Evolutionary conservation across 306 rosid species (phyloP).

Genomic region (Mimosa pudica): DNA sequence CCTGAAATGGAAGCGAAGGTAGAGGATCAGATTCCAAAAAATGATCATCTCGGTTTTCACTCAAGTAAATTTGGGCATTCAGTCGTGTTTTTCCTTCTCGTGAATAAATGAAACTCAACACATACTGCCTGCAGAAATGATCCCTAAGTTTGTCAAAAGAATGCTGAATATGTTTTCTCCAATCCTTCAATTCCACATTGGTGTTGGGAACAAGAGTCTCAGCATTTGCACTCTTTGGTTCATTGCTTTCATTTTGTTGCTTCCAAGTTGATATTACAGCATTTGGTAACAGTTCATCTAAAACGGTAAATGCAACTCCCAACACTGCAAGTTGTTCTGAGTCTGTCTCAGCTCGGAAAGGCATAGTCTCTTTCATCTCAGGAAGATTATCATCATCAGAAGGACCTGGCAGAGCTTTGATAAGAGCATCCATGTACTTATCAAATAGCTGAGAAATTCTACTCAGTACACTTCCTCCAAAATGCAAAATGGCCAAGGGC

Average conservation of each 20-base stretch:
- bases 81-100: conserved; percentile 91
- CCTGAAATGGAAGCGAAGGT: conserved; percentile 99
- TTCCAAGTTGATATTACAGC: conserved; percentile 76
- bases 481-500: conserved; percentile 63
- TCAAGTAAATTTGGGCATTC: conserved; percentile 79
- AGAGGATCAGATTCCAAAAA: conserved; percentile 65
- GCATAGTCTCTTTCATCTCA: conserved; percentile 70
- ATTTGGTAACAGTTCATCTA: conserved; percentile 84
- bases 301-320: conserved; percentile 84
- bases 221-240: conserved; percentile 47
- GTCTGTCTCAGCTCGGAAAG: conserved; percentile 92
- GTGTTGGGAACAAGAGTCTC: conserved; percentile 56
- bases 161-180: conserved; percentile 93
- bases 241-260: conserved; percentile 57
- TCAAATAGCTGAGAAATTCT: conserved; percentile 80
- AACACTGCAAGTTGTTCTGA: conserved; percentile 88
- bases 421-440: conserved; percentile 85
- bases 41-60: conserved; percentile 63
- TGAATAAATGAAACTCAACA: conserved; percentile 87
- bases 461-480: conserved; percentile 75
- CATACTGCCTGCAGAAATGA: conserved; percentile 92
- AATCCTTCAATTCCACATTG: conserved; percentile 75
- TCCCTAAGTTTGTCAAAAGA: conserved; percentile 94
- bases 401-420: conserved; percentile 80
- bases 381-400: conserved; percentile 89